Base-by-base conservation (phyloP, 805 yeast species). In the Ogataea polymorpha region DNA sequence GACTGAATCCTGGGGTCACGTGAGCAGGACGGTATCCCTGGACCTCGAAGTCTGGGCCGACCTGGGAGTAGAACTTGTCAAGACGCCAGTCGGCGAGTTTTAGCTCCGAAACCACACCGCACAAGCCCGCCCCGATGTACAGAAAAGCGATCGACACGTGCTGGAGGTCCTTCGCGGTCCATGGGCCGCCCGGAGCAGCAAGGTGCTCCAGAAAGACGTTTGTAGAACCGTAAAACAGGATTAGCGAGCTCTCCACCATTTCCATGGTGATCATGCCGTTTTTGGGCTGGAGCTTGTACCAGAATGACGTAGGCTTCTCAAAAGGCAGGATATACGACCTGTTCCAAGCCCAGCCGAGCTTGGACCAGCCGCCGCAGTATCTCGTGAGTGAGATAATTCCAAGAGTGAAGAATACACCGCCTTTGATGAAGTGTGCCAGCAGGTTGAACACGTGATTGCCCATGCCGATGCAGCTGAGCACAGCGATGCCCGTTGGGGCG, bases 341-440 rank as follows among this genome's bases (percentile, higher is more conserved):
- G 51, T 93, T 93, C 99, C 99, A 91, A 4, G 96, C 90, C 84
- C 95, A 82, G 15, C 98, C 98, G 43, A 73, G 68, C 41, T 74
- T 70, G 26, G 74, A 59, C 54, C 83, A 86, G 10, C 82, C 86
- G 3, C 99, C 99, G 54, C 88, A 79, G 62, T 86, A 90, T 53
- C 98, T 78, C 1, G 89, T 85, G 28, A 93, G 70, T n/a, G 95
- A 75, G 5, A 89, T 59, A 6, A 90, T 46, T 15, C 99, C 99
- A 28, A 85, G 66, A 5, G 71, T 48, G 44, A 88, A 72, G 58
- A 91, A 91, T 2, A 91, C 93, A 18, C 91, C 93, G 45, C 99
- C 99, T 63, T 91, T 91, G 62, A 91, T 91, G 74, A 88, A 87
- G 64, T 91, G 99, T 2, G 99, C 99, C 42, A 91, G 71, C 38